Percentiles rank a stretch among this genome's conserved stretches.
These are phyloP conservation scores for Erodium moschatum DNA, from an alignment of 441 rosid genomes.

Conservation along the genomic window DNA sequence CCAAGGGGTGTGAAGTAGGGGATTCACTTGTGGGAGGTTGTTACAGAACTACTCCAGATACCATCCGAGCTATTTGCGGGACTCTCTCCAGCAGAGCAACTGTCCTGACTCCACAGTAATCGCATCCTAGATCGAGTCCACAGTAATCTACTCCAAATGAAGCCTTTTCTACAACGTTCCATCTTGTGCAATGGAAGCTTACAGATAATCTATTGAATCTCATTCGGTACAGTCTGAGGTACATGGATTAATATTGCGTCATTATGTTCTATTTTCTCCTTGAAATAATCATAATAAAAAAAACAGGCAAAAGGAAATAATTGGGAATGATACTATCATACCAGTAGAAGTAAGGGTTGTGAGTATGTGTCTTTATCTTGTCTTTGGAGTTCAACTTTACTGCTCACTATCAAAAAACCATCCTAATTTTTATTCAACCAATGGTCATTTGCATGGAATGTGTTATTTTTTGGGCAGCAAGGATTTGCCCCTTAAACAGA, in stretches of 20 bases:
- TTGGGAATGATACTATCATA: background rate
- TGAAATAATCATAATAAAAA: background rate
- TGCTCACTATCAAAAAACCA: background rate
- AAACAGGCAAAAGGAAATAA: background rate
- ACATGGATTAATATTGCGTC: slow-evolving; percentile 19
- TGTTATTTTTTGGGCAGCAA: background rate
- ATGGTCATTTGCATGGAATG: slow-evolving; percentile 8
- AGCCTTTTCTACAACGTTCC: slow-evolving; percentile 91
- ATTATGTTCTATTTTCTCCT: slow-evolving; percentile 13
- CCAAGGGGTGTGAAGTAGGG: slow-evolving; percentile 62
- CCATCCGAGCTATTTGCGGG: slow-evolving; percentile 52
- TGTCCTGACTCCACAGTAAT: slow-evolving; percentile 7
- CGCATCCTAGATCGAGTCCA: background rate
- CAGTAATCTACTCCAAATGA: too few relatives aligned
- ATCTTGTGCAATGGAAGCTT: slow-evolving; percentile 68
- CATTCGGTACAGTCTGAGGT: slow-evolving; percentile 65
- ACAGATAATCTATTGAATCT: slow-evolving; percentile 74
- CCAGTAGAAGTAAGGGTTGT: too few relatives aligned
- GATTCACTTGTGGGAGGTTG: slow-evolving; percentile 79
- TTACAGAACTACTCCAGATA: slow-evolving; percentile 75
- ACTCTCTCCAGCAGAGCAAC: slow-evolving; percentile 31
- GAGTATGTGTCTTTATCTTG: slow-evolving; percentile 11
- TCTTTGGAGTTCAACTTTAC: slow-evolving; percentile 3
- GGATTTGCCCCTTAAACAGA: background rate
- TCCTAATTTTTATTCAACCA: background rate